Percentiles rank a stretch among this genome's conserved stretches.
These are phyloP conservation scores for Aspergillus hiratsukae DNA, from an alignment of 2,329 filamentous ascomycete species.

Conservation along the genomic window DNA sequence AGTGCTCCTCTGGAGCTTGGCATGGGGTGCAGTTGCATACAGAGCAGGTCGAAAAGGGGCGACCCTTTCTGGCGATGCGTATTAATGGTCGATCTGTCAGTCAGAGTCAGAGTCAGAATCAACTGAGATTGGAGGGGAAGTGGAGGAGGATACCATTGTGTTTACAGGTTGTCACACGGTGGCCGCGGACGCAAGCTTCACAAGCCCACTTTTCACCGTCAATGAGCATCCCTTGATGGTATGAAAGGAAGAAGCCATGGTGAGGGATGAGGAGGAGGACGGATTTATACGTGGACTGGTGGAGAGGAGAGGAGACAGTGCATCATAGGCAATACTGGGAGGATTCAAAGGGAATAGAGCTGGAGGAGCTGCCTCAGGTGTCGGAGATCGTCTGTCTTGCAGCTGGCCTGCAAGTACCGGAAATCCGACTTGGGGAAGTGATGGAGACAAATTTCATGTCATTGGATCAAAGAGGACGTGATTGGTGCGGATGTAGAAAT, in stretches of 20 bases:
- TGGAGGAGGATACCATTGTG: conserved; percentile 63
- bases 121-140: background rate
- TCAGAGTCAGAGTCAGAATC: no score
- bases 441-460: background rate
- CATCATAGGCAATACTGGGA: conserved; percentile 3
- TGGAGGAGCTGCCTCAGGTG: background rate
- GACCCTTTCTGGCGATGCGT: conserved; percentile 95
- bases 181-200: conserved; percentile 91
- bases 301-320: conserved; percentile 2
- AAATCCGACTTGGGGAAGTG: background rate
- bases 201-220: conserved; percentile 96
- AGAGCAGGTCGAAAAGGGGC: conserved; percentile 90
- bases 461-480: background rate
- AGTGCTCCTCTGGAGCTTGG: conserved; percentile 84
- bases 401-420: background rate
- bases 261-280: conserved; percentile 9
- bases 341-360: conserved; percentile 5
- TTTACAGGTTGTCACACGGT: conserved; percentile 95
- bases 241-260: conserved; percentile 8
- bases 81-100: conserved; percentile 75
- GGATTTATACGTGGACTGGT: conserved; percentile 15
- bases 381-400: background rate
- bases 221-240: conserved; percentile 61
- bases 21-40: conserved; percentile 82
- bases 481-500: background rate